These are phyloP conservation scores for Cutaneotrichosporon dermatis DNA, from an alignment of 1,284 basidiomycete species.

Conservation along the genomic window DNA sequence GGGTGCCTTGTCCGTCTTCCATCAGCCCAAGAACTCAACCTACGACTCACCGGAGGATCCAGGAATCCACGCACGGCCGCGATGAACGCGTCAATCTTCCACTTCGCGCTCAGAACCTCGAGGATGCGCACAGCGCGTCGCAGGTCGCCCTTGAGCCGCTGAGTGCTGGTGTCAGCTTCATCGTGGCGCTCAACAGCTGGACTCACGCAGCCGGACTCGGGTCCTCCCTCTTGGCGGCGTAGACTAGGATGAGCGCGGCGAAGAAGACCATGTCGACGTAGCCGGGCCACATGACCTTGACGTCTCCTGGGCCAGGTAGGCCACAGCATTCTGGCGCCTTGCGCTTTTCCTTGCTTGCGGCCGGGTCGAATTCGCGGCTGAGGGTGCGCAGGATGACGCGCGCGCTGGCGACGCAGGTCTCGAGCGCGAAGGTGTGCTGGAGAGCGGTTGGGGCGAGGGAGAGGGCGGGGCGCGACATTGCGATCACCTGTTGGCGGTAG, in stretches of 20 bases:
- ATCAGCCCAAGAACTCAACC: background rate
- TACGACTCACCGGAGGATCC: background rate
- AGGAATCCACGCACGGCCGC: slow-evolving; percentile 8
- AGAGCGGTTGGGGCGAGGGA: slow-evolving; percentile 15
- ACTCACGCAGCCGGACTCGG: background rate
- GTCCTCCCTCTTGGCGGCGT: slow-evolving; percentile 15
- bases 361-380: background rate
- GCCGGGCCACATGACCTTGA: slow-evolving; percentile 21
- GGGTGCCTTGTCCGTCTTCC: background rate
- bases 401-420: slow-evolving; percentile 20
- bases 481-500: slow-evolving; percentile 27
- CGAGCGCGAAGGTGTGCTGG: slow-evolving; percentile 22
- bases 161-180: background rate
- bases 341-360: background rate
- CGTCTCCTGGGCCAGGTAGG: background rate
- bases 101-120: slow-evolving; percentile 4
- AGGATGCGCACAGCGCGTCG: slow-evolving; percentile 5
- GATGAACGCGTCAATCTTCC: slow-evolving; percentile 15
- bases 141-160: slow-evolving; percentile 1
- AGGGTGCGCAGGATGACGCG: slow-evolving; percentile 17
- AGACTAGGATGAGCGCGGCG: slow-evolving; percentile 23
- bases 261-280: slow-evolving; percentile 30
- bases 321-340: background rate
- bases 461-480: slow-evolving; percentile 19
- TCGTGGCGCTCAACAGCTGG: background rate